Evolutionary conservation across 257 asterid species (phyloP), one percentile per base, ranked within the genome.

Genomic region (Solanum infundibuliforme): DNA sequence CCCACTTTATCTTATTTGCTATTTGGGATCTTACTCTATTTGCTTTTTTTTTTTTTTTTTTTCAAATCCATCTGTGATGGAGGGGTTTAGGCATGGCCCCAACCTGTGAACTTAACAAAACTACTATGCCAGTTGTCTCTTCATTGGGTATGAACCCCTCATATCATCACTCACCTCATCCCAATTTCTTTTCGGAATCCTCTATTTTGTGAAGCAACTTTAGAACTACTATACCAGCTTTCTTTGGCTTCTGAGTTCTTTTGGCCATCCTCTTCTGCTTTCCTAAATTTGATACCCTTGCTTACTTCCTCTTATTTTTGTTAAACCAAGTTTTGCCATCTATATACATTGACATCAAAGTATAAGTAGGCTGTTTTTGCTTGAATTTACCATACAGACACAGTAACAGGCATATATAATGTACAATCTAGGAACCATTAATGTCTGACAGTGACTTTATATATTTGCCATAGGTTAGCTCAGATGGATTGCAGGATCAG

Each of bases 331-430:
- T 82, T 82, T 81, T 82, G 31, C 21, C 12, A 46, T 82, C 46
- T 48, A 31, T 48, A 35, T 48, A 31, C 29, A 52, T 48, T 82
- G 20, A 48, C 46, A 82, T 29, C 86, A 31, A 20, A 18, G 85
- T 27, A 79, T 10, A 77, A 14, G 38, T 79, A 43, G 66, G 39
- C 83, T 75, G 36, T 86, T 75, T 91, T 89, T 79, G 86, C 71
- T 71, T 55, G 48, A 36, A 72, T 34, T 72, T 20, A 18, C 35
- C 81, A 46, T 74, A 27, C 38, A 32, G 12, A 38, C 62, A 38
- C 23, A 3, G 43, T 9, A 10, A 43, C 39, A 79, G 7, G 86
- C 71, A 82, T 82, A 31, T 48, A 52, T 31, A 82, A 66, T 34
- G 16, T 81, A 27, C 66, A 81, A 46, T 81, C 41, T 81, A 29